These are phyloP conservation scores for Ascomycota sp. DNA, from an alignment of 2,329 filamentous ascomycete genomes.

Conservation along the genomic window DNA sequence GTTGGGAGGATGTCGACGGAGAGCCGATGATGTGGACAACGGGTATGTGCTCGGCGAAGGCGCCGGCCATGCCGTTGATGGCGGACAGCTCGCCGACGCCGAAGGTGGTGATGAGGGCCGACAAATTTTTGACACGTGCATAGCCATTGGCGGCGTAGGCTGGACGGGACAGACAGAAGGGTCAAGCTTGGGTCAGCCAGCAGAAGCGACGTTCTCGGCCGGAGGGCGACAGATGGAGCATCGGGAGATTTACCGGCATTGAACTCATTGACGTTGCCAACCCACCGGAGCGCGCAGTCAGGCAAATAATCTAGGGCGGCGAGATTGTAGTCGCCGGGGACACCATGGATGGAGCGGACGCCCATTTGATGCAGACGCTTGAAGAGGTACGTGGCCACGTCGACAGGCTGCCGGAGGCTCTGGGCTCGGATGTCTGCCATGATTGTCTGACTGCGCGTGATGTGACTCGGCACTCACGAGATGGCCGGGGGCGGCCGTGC, in stretches of 20 bases:
- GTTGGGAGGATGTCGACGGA: conserved; percentile 26
- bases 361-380: conserved; percentile 41
- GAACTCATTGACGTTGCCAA: conserved; percentile 51
- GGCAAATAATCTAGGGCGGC: conserved; percentile 45
- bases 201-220: background rate
- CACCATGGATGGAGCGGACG: conserved; percentile 42
- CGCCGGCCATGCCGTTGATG: conserved; percentile 53
- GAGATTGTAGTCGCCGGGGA: conserved; percentile 59
- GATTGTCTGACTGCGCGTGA: background rate
- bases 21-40: conserved; percentile 47
- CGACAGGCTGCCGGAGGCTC: conserved; percentile 26
- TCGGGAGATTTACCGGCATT: conserved; percentile 45
- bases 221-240: no score
- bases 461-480: no score
- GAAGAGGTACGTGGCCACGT: conserved; percentile 50
- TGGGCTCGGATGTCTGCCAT: conserved; percentile 19
- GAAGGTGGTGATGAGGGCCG: conserved; percentile 54
- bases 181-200: no score
- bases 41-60: conserved; percentile 52
- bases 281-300: conserved; percentile 38
- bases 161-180: conserved; percentile 11
- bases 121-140: conserved; percentile 49
- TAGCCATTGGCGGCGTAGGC: conserved; percentile 69
- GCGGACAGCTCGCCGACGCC: conserved; percentile 58
- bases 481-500: no score